Percentiles rank a stretch among this genome's conserved stretches.
These are phyloP conservation scores for Arthroderma sp. DNA, from an alignment of 2,329 filamentous ascomycete genomes.

Conservation along the genomic window DNA sequence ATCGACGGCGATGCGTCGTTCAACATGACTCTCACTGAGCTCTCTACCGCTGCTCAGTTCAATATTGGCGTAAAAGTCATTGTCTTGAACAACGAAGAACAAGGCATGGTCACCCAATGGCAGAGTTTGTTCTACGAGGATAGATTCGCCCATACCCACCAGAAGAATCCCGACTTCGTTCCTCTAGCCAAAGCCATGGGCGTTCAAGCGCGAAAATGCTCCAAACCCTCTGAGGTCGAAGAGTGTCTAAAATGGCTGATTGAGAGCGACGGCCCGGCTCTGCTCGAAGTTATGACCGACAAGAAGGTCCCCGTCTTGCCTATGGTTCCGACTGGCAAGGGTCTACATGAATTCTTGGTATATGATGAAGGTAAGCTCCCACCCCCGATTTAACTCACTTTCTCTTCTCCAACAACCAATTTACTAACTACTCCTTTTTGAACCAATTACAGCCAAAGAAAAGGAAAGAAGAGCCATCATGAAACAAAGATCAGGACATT, in stretches of 20 bases:
- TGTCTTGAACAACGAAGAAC: conserved; percentile 90
- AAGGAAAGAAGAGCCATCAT: conserved; percentile 53
- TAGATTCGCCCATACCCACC: conserved; percentile 81
- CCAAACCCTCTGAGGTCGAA: conserved; percentile 62
- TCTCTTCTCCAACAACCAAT: background rate
- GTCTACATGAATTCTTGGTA: conserved; percentile 81
- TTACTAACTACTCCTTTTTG: conserved; percentile 4
- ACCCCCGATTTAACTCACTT: background rate
- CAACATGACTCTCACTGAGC: conserved; percentile 94
- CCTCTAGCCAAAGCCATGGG: conserved; percentile 88
- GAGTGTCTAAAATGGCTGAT: conserved; percentile 80
- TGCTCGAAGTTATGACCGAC: conserved; percentile 85
- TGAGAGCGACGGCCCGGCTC: conserved; percentile 74
- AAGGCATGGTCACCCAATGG: conserved; percentile 98
- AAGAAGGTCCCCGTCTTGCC: conserved; percentile 72
- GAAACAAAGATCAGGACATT: conserved; percentile 43
- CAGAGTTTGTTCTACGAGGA: conserved; percentile 96
- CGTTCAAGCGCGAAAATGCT: conserved; percentile 58
- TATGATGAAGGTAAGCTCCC: conserved; percentile 58
- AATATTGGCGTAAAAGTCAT: conserved; percentile 94
- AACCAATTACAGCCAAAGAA: conserved; percentile 45
- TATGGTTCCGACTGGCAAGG: conserved; percentile 84
- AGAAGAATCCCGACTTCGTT: conserved; percentile 90
- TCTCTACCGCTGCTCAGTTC: conserved; percentile 86
- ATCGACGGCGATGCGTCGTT: conserved; percentile 98